These are phyloP conservation scores for Eutypa lata DNA, from an alignment of 2,329 filamentous ascomycete genomes.

Conservation along the genomic window DNA sequence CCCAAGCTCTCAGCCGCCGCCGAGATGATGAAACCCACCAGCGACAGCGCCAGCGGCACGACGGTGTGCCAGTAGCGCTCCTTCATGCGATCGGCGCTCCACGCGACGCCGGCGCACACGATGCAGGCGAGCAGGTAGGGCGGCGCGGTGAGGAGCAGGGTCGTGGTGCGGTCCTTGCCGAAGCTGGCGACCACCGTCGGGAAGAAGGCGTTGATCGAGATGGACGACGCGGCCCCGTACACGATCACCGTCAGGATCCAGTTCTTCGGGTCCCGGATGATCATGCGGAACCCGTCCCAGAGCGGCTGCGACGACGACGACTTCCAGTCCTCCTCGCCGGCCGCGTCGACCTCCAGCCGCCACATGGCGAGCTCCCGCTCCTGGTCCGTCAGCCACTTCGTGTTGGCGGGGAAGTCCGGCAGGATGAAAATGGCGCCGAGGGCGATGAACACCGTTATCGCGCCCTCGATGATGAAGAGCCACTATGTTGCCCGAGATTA, in stretches of 20 bases:
- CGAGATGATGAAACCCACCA: constrained; percentile 23
- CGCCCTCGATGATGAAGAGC: constrained; percentile 14
- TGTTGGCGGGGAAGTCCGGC: constrained; percentile 20
- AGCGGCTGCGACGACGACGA: constrained; percentile 6
- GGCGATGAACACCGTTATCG: constrained; percentile 20
- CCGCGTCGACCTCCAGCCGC: constrained; percentile 15
- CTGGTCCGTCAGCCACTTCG: constrained; percentile 15
- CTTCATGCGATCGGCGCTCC: constrained; percentile 34
- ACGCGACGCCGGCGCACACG: constrained; percentile 29
- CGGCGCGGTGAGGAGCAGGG: constrained; percentile 28
- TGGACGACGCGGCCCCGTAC: constrained; percentile 1
- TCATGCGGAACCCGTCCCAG: constrained; percentile 12
- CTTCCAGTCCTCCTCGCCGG: constrained; percentile 18
- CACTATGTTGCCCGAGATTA: constrained; percentile 1
- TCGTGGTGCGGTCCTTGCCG: constrained; percentile 16
- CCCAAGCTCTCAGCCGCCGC: constrained; percentile 11
- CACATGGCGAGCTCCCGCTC: constrained; percentile 18
- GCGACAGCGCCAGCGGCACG: constrained; percentile 15
- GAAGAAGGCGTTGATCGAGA: constrained; percentile 17
- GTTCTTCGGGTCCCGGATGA: constrained; percentile 12
- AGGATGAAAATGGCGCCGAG: constrained; percentile 19
- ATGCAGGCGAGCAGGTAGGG: constrained; percentile 26
- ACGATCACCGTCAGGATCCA: constrained; percentile 5
- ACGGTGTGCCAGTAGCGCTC: constrained; percentile 37
- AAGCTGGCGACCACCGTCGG: constrained; percentile 27